Base-by-base conservation (phyloP, 768 basidiomycete species). In the Lactifluus rugatus region DNA sequence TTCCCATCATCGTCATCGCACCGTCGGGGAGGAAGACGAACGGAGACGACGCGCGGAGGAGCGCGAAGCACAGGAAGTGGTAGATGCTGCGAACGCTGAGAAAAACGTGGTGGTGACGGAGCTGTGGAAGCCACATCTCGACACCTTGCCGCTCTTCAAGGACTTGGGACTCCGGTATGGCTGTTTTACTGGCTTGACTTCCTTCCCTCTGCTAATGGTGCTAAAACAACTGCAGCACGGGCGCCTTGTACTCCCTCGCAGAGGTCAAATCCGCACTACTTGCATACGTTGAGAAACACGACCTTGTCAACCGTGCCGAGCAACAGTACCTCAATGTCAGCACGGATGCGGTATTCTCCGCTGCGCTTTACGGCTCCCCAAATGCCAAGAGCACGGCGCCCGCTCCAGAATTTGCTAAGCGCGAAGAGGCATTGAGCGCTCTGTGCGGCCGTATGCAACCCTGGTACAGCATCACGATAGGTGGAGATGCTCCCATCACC, bases 261-360 rank as follows among this genome's bases (percentile, higher is more conserved):
- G 81, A 90, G 56, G 69, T 93, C 65, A 79, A 78, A 58, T 63
- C 75, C 11, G 62, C 79, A 2, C 69, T 93, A 31, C 81, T 83
- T 65, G 67, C 71, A 4, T 93, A 94, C 67, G 75, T 94, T 46
- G 65, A 75, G 21, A 64, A 75, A 11, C 77, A 83, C 34, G 73
- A 78, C 25, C 78, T 94, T 19, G 74, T 84, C 62, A 91, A 92
- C 65, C 70, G 76, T 0, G 71, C 72, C 34, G 82, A 91, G 37
- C 83, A 82, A 60, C 80, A 81, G 26, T 87, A 83, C 62, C 77
- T 94, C 66, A 82, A 86, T 57, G 76, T 92, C 23, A 83, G 86
- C 64, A 73, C 66, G 10, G 70, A 73, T 49, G 60, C 65, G 0
- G 36, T 64, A 0, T 67, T 75, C 41, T 60, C 67, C 0, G 50